Base-by-base conservation (phyloP, 176 grass and related monocot genomes). In the Musa beccarii region DNA sequence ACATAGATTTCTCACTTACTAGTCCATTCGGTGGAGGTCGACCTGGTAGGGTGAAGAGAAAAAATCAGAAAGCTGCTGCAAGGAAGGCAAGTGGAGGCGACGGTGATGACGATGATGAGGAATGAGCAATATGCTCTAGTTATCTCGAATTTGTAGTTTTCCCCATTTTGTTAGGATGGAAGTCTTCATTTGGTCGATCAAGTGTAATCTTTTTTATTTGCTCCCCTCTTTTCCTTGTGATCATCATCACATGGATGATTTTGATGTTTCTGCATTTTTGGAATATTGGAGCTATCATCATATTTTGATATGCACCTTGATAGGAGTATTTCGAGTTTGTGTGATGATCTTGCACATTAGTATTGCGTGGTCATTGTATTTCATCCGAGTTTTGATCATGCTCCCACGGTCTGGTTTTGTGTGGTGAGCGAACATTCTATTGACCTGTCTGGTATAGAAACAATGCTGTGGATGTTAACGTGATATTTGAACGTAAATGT, bases 1-100 rank as follows among this genome's bases (percentile, higher is more conserved):
- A 91, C 76, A 56, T 91, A 17, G 83, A 91, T 69, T 91, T 91
- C 21, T 91, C 89, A 0, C 89, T 91, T 59, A 85, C 89, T 15
- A 91, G 89, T 43, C 89, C 89, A 0, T 87, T 87, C 5, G 89
- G 89, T 2, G 89, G 89, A 49, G 85, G 89, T 53, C 82, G 43
- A 0, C 17, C 89, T 2, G 83, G 85, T 1, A 83, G 89, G 10
- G 89, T 91, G 83, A 87, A 91, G 85, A 78, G 80, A 8, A 91
- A 83, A 80, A 91, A 85, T 53, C 49, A 10, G 25, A 91, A 80
- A 71, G 71, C 55, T 75, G 73, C 74, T 19, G 68, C 81, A 72
- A 83, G 85, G 69, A 87, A 85, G 57, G 80, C 85, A 6, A 82
- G 68, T 0, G 69, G 85, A 0, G 80, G 74, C 1, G 85, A 80